Evolutionary conservation across 2,329 filamentous ascomycete genomes (phyloP).

Genomic region (Helminthosporium solani): DNA sequence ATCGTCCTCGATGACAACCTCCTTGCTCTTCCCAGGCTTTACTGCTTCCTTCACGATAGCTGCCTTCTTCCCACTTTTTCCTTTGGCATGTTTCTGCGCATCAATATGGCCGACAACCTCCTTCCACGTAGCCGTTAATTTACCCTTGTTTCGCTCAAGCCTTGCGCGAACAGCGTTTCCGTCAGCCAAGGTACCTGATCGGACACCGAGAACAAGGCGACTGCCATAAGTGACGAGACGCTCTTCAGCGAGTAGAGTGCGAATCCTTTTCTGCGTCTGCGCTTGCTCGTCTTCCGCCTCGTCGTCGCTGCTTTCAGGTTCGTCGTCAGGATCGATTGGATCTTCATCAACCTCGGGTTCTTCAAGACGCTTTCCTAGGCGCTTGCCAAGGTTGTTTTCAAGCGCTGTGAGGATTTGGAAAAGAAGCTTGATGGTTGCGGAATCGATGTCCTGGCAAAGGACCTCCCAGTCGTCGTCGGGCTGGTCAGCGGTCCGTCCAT

Average conservation of each 20-base stretch:
- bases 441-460: constrained; percentile 68
- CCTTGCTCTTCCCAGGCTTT: constrained; percentile 46
- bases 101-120: constrained; percentile 82
- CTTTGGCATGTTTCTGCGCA: constrained; percentile 48
- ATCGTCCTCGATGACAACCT: constrained; percentile 36
- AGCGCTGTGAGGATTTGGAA: constrained; percentile 74
- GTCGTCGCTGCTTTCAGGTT: constrained; percentile 62
- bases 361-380: constrained; percentile 39
- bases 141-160: constrained; percentile 75
- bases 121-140: constrained; percentile 80
- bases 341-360: constrained; percentile 67
- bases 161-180: constrained; percentile 62
- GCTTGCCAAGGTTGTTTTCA: constrained; percentile 63
- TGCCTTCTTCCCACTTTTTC: constrained; percentile 41
- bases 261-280: constrained; percentile 58
- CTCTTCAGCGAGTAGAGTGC: constrained; percentile 76
- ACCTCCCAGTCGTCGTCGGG: constrained; percentile 53
- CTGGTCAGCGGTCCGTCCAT: constrained; percentile 25
- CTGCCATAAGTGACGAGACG: constrained; percentile 81
- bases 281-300: constrained; percentile 42
- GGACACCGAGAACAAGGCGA: constrained; percentile 79
- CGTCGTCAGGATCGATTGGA: constrained; percentile 65
- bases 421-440: constrained; percentile 64
- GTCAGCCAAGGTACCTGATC: constrained; percentile 66
- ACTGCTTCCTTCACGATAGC: constrained; percentile 20